Base-by-base conservation (phyloP, 495 filamentous ascomycete genomes). In the Staphylotrichum tortipilum region DNA sequence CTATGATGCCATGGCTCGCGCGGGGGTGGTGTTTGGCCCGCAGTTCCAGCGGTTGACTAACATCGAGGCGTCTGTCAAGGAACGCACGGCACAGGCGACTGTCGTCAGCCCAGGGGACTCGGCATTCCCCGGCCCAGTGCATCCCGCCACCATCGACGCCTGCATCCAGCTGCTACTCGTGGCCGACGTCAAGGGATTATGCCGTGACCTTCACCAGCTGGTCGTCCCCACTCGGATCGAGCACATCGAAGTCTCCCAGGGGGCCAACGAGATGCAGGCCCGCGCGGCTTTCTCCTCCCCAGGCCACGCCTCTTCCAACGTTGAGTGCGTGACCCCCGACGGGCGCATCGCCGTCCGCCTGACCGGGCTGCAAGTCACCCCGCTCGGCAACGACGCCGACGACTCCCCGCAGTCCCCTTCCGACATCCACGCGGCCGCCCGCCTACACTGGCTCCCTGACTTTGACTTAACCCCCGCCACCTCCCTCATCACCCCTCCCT, bases 61-160 rank as follows among this genome's bases (percentile, higher is more conserved):
- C 7, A 65, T 77, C 46, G 50, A 54, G 2, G 49, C 67, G 0
- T 59, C 51, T 4, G 45, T 47, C 2, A 59, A 28, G 0, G 49
- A 52, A 24, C 49, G 49, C 24, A 39, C 55, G 14, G 68, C 61
- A 3, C 54, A 34, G 3, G 42, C 42, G 2, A 33, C 21, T 12
- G 2, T 44, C 3, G 28, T 22, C 19, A 9, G 14, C 3, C 7
- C 42, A 1, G 6, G 18, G 17, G n/a, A 24, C 59, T 24, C 2
- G 50, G 47, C n/a, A 59, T 61, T 22, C 10, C 42, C 42, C 3
- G 42, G 42, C 4, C 42, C 8, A 53, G 52, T 74, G 28, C 74
- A 79, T 40, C 72, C 75, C 0, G 59, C 61, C 3, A 52, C 56
- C n/a, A 71, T 77, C 10, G 73, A 77, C 45, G 52, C 53, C 0